These are phyloP conservation scores for Starmerella riodocensis DNA, from an alignment of 805 yeast genomes.

Conservation along the genomic window DNA sequence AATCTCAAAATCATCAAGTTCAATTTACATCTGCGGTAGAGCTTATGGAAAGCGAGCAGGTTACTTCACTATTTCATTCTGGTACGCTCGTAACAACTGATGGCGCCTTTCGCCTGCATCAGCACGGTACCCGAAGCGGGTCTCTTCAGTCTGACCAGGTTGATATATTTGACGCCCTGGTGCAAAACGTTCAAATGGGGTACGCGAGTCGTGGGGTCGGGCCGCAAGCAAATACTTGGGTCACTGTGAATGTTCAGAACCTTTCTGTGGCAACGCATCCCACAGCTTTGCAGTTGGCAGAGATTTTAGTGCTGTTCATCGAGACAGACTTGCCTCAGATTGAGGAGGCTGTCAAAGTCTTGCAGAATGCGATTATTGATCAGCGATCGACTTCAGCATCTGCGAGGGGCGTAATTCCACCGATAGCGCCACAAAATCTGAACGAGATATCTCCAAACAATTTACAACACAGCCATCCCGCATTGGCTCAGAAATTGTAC, in stretches of 20 bases:
- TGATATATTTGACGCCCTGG: slow-evolving; percentile 19
- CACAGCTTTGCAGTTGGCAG: slow-evolving; percentile 8
- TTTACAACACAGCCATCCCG: no score
- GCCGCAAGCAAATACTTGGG: slow-evolving; percentile 14
- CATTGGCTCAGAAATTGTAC: no score
- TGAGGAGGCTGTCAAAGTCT: not conserved
- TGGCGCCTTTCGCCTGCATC: slow-evolving; percentile 18
- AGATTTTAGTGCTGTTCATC: slow-evolving; percentile 8
- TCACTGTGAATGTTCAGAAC: slow-evolving; percentile 10
- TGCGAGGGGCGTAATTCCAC: no score
- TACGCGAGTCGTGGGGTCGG: slow-evolving; percentile 12
- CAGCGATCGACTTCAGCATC: not conserved
- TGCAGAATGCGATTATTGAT: slow-evolving; percentile 3
- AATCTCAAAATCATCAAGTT: slow-evolving; percentile 20
- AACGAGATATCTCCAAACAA: no score
- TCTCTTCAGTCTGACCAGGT: not conserved
- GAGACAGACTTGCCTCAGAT: slow-evolving; percentile 12
- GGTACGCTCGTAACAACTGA: slow-evolving; percentile 15
- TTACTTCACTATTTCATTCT: slow-evolving; percentile 14
- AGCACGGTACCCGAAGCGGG: not conserved
- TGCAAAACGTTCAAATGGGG: slow-evolving; percentile 17
- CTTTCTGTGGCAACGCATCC: slow-evolving; percentile 16
- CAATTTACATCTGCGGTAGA: slow-evolving; percentile 18
- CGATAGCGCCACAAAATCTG: no score
- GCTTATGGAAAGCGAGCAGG: slow-evolving; percentile 1